A percentile compares a stretch with the other conserved stretches of the same genome.
phyloP scores from a whole-genome alignment of 164 flowering plant genomes.

The Sedum album region DNA sequence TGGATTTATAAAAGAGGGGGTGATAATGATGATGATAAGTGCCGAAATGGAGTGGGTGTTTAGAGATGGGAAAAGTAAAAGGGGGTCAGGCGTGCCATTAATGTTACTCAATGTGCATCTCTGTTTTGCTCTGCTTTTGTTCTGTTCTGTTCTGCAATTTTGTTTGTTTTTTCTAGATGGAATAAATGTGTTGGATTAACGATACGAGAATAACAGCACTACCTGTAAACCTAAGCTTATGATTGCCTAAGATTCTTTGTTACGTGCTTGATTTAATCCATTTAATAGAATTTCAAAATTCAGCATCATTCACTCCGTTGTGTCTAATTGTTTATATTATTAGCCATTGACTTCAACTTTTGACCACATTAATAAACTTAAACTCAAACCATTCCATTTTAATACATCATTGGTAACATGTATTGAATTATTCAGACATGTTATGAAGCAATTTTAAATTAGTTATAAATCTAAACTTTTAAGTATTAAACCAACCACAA shows the following conservation, averaged over 20 bases:
- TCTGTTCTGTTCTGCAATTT: background rate
- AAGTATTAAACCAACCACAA: background rate
- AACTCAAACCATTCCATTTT: background rate
- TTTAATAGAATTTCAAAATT: background rate
- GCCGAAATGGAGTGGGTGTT: background rate
- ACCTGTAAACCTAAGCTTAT: background rate
- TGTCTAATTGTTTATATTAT: background rate
- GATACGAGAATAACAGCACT: background rate
- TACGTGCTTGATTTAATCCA: background rate
- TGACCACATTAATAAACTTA: background rate
- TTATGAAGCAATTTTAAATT: background rate
- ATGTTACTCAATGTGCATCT: background rate
- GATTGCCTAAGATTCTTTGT: conserved; percentile 4
- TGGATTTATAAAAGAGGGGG: background rate
- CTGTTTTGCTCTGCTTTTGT: background rate
- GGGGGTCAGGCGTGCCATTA: conserved; percentile 4
- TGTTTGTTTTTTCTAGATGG: background rate
- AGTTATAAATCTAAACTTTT: background rate
- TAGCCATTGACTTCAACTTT: background rate
- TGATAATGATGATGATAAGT: too few relatives aligned
- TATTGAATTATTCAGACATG: background rate
- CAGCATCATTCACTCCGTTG: too few relatives aligned
- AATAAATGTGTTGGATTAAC: background rate
- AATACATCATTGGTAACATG: background rate
- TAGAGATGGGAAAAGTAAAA: background rate